Evolutionary conservation across 2,329 filamentous ascomycete species (phyloP).

Genomic region (Fusarium sp.): DNA sequence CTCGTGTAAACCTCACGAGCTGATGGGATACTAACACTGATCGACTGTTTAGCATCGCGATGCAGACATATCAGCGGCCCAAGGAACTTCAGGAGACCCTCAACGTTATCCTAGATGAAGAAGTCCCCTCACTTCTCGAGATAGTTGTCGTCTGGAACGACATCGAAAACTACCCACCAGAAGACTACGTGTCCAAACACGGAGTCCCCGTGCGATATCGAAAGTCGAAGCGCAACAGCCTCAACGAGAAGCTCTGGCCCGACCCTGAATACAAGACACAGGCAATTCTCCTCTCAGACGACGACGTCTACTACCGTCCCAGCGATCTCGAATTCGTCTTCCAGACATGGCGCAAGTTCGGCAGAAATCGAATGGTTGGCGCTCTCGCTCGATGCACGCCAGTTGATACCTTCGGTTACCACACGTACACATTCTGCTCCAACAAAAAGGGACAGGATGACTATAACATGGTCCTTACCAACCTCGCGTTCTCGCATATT

Average conservation of each 20-base stretch:
- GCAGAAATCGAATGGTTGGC: slow-evolving; percentile 53
- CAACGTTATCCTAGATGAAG: slow-evolving; percentile 43
- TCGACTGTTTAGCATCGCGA: slow-evolving; percentile 50
- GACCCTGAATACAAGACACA: slow-evolving; percentile 55
- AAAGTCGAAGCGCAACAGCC: slow-evolving; percentile 51
- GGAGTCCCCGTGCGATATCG: slow-evolving; percentile 55
- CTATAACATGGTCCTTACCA: slow-evolving; percentile 57
- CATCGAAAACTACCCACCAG: slow-evolving; percentile 49
- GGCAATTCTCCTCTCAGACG: slow-evolving; percentile 57
- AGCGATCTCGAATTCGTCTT: slow-evolving; percentile 58
- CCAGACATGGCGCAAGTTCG: slow-evolving; percentile 57
- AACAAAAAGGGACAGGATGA: slow-evolving; percentile 43
- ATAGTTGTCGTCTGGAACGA: slow-evolving; percentile 58
- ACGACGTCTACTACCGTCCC: slow-evolving; percentile 57
- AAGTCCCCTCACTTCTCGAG: slow-evolving; percentile 55
- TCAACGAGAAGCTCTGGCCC: slow-evolving; percentile 56
- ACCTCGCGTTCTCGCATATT: slow-evolving; percentile 56
- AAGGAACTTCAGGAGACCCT: slow-evolving; percentile 54
- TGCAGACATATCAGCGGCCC: slow-evolving; percentile 56
- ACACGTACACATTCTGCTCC: slow-evolving; percentile 53
- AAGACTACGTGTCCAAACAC: slow-evolving; percentile 48
- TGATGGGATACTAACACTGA: neutral
- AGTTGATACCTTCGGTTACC: slow-evolving; percentile 45
- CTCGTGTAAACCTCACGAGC: too few relatives aligned
- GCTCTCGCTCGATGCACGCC: slow-evolving; percentile 55